These are phyloP conservation scores for Cunninghamia lanceolata DNA, from an alignment of 75 land plant genomes.

Conservation along the genomic window DNA sequence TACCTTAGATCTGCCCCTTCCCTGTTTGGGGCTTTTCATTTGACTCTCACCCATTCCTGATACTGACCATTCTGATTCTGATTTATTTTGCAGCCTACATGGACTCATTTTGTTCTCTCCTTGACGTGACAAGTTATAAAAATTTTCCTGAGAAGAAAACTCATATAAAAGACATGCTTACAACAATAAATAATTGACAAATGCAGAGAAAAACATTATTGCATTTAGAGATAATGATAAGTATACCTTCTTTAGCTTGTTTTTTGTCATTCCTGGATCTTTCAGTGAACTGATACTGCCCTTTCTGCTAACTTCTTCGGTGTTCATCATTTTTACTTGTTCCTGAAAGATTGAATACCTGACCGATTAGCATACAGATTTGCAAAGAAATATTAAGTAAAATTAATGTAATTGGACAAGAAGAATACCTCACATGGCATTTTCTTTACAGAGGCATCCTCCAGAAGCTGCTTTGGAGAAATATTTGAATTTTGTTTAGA, in stretches of 20 bases:
- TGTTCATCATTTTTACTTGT: not conserved
- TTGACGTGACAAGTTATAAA: not conserved
- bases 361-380: not conserved
- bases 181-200: not conserved
- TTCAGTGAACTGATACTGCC: not conserved
- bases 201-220: slow-evolving; percentile 3
- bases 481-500: not conserved
- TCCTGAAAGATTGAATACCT: not conserved
- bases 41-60: slow-evolving; percentile 9
- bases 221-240: not conserved
- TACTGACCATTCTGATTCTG: not conserved
- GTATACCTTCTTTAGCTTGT: not conserved
- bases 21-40: slow-evolving; percentile 5
- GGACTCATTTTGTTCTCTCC: not conserved
- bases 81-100: not conserved
- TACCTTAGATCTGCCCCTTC: slow-evolving; percentile 5
- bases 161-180: not conserved
- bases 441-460: slow-evolving; percentile 4
- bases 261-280: slow-evolving; percentile 2
- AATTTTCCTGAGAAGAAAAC: slow-evolving; percentile 1
- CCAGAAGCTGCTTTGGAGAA: not conserved
- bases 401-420: not conserved
- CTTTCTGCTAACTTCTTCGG: not conserved
- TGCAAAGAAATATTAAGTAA: not conserved
- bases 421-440: slow-evolving; percentile 8